phyloP scores from a whole-genome alignment of 148 eudicot species.

The Arbutus unedo region DNA sequence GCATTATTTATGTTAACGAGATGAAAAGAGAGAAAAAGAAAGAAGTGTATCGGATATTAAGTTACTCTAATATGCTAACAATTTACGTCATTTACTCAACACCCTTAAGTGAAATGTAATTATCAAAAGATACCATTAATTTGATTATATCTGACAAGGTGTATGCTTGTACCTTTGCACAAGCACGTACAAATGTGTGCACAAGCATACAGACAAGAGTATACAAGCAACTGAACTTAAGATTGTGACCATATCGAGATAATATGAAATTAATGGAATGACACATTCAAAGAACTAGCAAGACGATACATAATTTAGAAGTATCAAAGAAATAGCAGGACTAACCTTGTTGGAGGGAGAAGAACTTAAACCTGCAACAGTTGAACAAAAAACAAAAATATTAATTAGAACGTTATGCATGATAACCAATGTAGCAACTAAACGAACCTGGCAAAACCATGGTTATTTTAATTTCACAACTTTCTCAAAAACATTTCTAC shows the following conservation, averaged over 20 bases:
- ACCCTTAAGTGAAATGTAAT: not conserved
- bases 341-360: constrained; percentile 52
- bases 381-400: constrained; percentile 13
- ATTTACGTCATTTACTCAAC: not conserved
- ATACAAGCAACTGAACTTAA: not conserved
- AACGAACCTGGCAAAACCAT: not conserved
- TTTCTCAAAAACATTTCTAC: not conserved
- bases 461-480: not conserved
- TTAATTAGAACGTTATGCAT: not conserved
- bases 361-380: constrained; percentile 48
- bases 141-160: not conserved
- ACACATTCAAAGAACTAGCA: not conserved
- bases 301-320: constrained; percentile 1
- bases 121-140: constrained; percentile 5
- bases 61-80: no score
- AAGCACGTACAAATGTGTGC: not conserved
- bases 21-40: no score
- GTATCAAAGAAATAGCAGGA: constrained; percentile 7
- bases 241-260: not conserved
- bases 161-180: not conserved
- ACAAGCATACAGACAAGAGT: not conserved
- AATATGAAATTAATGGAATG: not conserved
- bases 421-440: not conserved
- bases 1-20: no score
- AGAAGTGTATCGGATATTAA: no score